phyloP scores from a whole-genome alignment of 2,329 filamentous ascomycete species.

The Colletotrichum spaethianum region DNA sequence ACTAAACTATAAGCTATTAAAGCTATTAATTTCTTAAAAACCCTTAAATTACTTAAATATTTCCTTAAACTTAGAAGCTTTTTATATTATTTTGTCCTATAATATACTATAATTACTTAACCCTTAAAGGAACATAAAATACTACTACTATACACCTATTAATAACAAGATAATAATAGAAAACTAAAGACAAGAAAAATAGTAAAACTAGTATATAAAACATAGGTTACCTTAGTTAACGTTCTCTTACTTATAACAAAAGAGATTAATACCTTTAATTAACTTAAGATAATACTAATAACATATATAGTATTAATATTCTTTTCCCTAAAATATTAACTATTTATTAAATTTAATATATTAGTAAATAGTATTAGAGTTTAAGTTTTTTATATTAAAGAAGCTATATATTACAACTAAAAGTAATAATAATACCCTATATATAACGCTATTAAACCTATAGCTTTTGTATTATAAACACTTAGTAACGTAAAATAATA shows the following conservation, averaged over 20 bases:
- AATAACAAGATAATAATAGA: background rate
- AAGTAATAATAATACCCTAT: background rate
- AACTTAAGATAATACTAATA: background rate
- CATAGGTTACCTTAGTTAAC: background rate
- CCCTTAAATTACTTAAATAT: background rate
- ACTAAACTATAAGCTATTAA: background rate
- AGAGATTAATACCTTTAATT: background rate
- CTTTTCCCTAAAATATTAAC: background rate
- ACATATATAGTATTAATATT: background rate
- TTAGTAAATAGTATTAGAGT: background rate
- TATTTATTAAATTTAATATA: background rate
- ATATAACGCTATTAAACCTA: background rate
- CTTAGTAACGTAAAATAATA: background rate
- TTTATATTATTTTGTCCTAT: background rate
- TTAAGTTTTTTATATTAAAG: background rate
- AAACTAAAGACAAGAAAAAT: background rate
- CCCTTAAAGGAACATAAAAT: background rate
- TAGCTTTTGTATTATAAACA: background rate
- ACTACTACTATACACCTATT: background rate
- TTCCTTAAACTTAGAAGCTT: background rate
- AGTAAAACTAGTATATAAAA: background rate
- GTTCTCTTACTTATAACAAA: background rate
- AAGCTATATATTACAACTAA: background rate
- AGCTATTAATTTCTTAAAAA: background rate
- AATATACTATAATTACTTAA: background rate